Percentiles rank a stretch among this genome's conserved stretches.
phyloP scores from a whole-genome alignment of 495 filamentous ascomycete genomes.

The Thozetella sp. region DNA sequence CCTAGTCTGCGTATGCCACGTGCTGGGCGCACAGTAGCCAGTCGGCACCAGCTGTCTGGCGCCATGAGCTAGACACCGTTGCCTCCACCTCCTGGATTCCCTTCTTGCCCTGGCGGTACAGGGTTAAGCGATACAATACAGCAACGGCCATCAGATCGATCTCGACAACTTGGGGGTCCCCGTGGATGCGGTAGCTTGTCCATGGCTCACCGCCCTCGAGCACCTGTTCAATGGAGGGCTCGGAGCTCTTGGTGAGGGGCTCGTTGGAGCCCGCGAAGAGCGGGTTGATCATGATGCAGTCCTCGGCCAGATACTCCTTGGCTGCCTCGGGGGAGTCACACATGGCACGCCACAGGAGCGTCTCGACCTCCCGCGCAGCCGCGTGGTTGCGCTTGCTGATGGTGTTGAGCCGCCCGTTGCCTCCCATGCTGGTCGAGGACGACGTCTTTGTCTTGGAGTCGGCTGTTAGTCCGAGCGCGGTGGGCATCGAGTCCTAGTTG shows the following conservation, averaged over 20 bases:
- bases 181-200: conserved; percentile 23
- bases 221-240: conserved; percentile 18
- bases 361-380: conserved; percentile 31
- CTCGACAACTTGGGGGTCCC: conserved; percentile 31
- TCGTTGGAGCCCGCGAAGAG: conserved; percentile 15
- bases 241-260: conserved; percentile 22
- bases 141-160: conserved; percentile 34
- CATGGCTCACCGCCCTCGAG: conserved; percentile 21
- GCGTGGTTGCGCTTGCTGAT: conserved; percentile 39
- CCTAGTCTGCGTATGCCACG: conserved; percentile 23
- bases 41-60: conserved; percentile 37
- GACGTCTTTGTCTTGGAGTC: conserved; percentile 13
- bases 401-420: conserved; percentile 29
- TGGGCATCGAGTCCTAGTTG: conserved; percentile 12
- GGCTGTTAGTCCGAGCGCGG: conserved; percentile 26
- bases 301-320: conserved; percentile 31
- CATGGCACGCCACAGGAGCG: conserved; percentile 32
- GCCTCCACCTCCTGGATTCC: conserved; percentile 25
- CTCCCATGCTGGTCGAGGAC: conserved; percentile 13
- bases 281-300: conserved; percentile 39
- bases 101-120: conserved; percentile 18
- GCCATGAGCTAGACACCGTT: conserved; percentile 19
- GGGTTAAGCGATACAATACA: conserved; percentile 26
- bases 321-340: conserved; percentile 30
- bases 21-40: conserved; percentile 31